Percentiles rank a stretch among this genome's conserved stretches.
Evolutionary conservation across 192 early-diverging fungal species (phyloP).

Genomic region (Entrophospora sp.): DNA sequence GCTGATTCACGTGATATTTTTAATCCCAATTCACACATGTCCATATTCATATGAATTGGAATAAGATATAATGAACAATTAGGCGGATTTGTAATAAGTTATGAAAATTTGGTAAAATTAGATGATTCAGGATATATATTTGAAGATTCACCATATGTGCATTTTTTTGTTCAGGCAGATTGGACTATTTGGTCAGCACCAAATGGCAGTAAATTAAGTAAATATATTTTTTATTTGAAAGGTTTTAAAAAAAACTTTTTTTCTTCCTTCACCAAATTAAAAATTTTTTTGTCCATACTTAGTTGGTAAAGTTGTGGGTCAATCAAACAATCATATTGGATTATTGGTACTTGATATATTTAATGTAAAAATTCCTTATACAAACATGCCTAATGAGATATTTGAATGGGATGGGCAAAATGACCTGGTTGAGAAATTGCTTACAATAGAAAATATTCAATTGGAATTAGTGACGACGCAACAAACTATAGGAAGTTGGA

Average conservation of each 20-base stretch:
- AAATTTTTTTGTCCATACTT: too few species aligned
- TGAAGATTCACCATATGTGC: constrained; percentile 4
- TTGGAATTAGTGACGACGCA: background rate
- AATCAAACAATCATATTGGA: background rate
- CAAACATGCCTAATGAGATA: background rate
- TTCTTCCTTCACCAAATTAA: background rate
- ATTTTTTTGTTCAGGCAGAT: background rate
- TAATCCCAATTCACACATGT: too few species aligned
- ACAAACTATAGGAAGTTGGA: background rate
- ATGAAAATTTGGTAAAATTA: background rate
- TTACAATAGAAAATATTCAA: background rate
- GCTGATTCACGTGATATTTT: too few species aligned
- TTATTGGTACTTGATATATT: background rate
- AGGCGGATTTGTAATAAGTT: background rate
- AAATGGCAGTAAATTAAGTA: background rate
- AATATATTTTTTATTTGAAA: too few species aligned
- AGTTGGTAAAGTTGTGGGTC: background rate
- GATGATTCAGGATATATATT: background rate
- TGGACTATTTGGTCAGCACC: background rate
- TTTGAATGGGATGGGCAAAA: background rate
- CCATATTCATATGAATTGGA: too few species aligned
- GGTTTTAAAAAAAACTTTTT: background rate
- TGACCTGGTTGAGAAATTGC: background rate
- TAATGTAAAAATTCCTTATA: background rate
- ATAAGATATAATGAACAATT: background rate